Conservation (phyloP, 176 grass and related monocot species). For the Carex pumila region DNA sequence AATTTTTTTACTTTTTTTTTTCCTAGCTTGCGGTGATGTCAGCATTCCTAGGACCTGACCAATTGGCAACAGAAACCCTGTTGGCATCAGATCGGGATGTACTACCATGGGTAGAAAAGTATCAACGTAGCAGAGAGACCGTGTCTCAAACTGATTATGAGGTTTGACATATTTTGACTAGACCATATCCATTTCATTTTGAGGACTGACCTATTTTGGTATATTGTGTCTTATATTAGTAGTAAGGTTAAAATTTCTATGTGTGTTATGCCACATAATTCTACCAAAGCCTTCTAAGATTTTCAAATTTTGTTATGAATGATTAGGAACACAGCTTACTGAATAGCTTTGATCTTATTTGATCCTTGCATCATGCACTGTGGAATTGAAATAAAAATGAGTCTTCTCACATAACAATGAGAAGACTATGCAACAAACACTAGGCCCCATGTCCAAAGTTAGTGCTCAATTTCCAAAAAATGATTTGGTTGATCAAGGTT, state of each 20-base stretch:
- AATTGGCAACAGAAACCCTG: conserved; percentile 54
- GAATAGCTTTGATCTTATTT: background rate
- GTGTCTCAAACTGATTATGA: conserved; percentile 94
- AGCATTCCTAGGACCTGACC: conserved; percentile 80
- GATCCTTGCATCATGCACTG: background rate
- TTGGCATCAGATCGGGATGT: conserved; percentile 68
- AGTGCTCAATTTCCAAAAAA: background rate
- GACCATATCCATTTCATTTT: background rate
- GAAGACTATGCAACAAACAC: background rate
- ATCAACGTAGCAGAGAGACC: conserved; percentile 84
- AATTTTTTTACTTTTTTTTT: conserved; percentile 11
- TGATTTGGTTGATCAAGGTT: background rate
- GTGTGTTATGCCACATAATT: background rate
- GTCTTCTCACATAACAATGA: background rate
- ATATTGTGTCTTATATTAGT: background rate
- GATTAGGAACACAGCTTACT: background rate
- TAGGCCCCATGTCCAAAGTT: background rate
- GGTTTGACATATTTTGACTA: conserved; percentile 27
- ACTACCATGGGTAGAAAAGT: conserved; percentile 84
- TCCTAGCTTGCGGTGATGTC: conserved; percentile 91
- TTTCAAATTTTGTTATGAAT: background rate
- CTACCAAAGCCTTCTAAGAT: background rate
- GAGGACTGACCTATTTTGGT: background rate
- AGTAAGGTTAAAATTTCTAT: background rate
- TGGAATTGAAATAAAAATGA: background rate